A percentile compares a stretch with the other conserved stretches of the same genome.
Evolutionary conservation across 2,329 filamentous ascomycete genomes (phyloP).

Genomic region (Neoscytalidium dimidiatum): DNA sequence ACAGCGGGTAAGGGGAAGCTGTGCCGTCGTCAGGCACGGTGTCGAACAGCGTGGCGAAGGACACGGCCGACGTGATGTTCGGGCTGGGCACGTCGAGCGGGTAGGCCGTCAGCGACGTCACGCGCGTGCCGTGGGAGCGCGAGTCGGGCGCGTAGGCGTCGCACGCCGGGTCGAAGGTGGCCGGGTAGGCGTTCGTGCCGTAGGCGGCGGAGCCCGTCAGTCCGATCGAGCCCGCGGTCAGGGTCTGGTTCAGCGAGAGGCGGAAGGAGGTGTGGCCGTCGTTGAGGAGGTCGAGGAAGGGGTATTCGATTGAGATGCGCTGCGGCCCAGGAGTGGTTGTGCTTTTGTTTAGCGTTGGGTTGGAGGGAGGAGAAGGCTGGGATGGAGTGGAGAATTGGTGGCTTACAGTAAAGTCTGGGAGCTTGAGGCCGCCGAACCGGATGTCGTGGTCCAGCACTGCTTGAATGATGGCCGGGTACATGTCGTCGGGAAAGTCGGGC

Average conservation of each 20-base stretch:
- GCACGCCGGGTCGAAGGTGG: slow-evolving; percentile 50
- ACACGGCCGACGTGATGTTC: slow-evolving; percentile 23
- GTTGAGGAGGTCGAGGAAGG: slow-evolving; percentile 56
- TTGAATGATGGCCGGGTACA: slow-evolving; percentile 57
- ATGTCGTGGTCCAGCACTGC: slow-evolving; percentile 56
- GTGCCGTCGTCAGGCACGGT: slow-evolving; percentile 22
- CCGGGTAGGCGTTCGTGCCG: slow-evolving; percentile 47
- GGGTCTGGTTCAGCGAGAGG: slow-evolving; percentile 51
- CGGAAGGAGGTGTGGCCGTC: slow-evolving; percentile 56
- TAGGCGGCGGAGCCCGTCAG: slow-evolving; percentile 50
- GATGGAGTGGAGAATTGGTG: no score
- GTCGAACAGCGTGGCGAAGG: slow-evolving; percentile 27
- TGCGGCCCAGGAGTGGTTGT: slow-evolving; percentile 29
- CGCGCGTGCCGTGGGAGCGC: background rate
- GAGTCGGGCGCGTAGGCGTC: slow-evolving; percentile 49
- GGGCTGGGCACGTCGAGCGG: slow-evolving; percentile 24
- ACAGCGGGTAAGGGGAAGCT: slow-evolving; percentile 38
- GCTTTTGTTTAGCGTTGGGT: background rate
- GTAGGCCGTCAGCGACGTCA: slow-evolving; percentile 19
- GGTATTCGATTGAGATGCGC: slow-evolving; percentile 56
- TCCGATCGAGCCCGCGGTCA: slow-evolving; percentile 49
- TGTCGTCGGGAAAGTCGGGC: slow-evolving; percentile 52
- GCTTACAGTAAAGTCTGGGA: slow-evolving; percentile 54
- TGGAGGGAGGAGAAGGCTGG: slow-evolving; percentile 13
- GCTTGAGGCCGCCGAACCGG: slow-evolving; percentile 43